Evolutionary conservation across 306 rosid genomes (phyloP), one percentile per base, ranked within the genome.

Genomic region (Inga oerstediana): DNA sequence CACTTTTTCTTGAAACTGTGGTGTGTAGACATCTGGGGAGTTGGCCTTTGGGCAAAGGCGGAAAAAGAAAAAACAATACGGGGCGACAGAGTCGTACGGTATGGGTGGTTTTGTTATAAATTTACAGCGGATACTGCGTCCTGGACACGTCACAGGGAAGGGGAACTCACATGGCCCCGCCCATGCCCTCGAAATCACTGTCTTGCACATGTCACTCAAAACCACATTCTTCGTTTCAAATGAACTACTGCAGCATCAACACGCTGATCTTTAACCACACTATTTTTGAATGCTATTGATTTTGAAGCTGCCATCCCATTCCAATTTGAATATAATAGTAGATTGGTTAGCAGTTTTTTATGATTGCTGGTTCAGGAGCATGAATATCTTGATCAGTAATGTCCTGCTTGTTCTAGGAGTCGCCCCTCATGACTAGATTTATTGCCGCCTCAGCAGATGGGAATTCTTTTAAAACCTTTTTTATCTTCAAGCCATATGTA

Each of bases 81-180:
- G 48, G 22, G 3, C 3, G 27, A 5, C 17, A 39, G 51, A 19
- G 8, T 41, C 1, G 30, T 0, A 37, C 32, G 8, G 74, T 1
- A 69, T 41, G 46, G 72, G 72, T 37, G 45, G 72, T 2, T 37
- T 16, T 16, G 20, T 12, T 27, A 32, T 8, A 43, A 10, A 24
- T 64, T 17, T 43, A 11, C 75, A 8, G 54, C 32, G 1, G 0
- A 3, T 69, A 37, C 41, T 37, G 74, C 30, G 72, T 17, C 20
- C 72, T 16, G 14, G 46, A 35, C 35, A 8, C 9, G 72, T 67
- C 45, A 20, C 16, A 20, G 75, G 54, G 75, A 39, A 70, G 11
- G 52, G 32, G 19, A n/a, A 11, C 34, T 70, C 75, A 43, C 52
- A 70, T 70, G 75, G 54, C 35, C n/a, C 75, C 52, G 75, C 75